Evolutionary conservation across 2,329 filamentous ascomycete genomes (phyloP), one percentile per base, ranked within the genome.

Genomic region (Orbilia blumenaviensis): DNA sequence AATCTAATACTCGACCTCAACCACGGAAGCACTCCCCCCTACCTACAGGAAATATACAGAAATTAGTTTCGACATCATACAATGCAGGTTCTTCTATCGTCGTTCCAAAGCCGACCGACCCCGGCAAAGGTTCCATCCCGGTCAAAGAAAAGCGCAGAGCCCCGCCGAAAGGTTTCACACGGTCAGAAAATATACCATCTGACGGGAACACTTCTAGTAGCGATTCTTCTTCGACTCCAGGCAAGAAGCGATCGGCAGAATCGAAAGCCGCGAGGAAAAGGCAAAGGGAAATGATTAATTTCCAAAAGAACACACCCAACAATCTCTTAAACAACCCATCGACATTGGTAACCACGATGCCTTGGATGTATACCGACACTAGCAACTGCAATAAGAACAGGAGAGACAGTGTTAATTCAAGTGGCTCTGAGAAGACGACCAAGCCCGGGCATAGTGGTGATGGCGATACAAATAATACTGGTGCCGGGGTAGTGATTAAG

Each of bases 151-250:
- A 34, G 14, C 27, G 3, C n/a, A 4, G 44, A 46, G 14, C 16
- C 38, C n/a, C 69, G 61, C 10, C 69, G 58, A 63, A 50, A 48
- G 52, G 36, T 29, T 21, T 48, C 62, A 41, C 44, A 44, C 27
- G 36, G 12, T 5, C 63, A 68, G 34, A 75, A 56, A 48, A 29
- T 60, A 75, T 42, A 66, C 56, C 25, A 68, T 75, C 52, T 56
- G 34, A 56, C 67, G 21, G 71, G 63, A 1, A 60, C 63, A 29
- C 44, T 75, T 21, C 10, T 75, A 27, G 48, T 66, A n/a, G 54
- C 54, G 25, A 56, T 75, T 42, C 56, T 75, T 23, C 62, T 75
- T 60, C 63, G 64, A 21, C 36, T 75, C 18, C 71, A 75, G 36
- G 44, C 42, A 41, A 63, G 44, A 25, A 63, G 38, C 27, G 44